Conservation (phyloP, 2,329 filamentous ascomycete species). For the Penicillium freii region DNA sequence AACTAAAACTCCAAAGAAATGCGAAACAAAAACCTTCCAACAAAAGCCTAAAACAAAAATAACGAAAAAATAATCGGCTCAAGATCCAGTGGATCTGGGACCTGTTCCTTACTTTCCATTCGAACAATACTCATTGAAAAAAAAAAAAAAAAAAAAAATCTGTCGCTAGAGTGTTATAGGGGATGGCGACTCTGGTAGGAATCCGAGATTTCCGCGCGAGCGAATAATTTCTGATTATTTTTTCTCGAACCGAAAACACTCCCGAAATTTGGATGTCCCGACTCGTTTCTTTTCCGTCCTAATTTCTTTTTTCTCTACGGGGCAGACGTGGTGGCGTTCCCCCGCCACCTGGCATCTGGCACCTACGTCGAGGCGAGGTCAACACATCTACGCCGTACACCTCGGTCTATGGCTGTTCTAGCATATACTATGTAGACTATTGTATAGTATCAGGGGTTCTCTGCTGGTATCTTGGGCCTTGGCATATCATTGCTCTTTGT, state of each 20-base stretch:
- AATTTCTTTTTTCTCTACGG: not conserved
- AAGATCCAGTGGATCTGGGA: not conserved
- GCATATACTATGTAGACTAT: not conserved
- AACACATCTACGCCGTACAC: not conserved
- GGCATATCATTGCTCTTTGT: not conserved
- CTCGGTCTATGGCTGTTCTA: not conserved
- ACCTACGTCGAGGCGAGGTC: slow-evolving; percentile 2
- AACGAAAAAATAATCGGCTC: not conserved
- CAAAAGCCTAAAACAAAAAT: not conserved
- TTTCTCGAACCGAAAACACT: not conserved
- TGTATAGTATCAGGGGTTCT: not conserved
- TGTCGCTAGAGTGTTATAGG: not conserved
- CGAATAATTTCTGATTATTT: not conserved
- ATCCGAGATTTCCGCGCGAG: not conserved
- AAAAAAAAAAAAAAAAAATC: not conserved
- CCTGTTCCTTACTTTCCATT: not conserved
- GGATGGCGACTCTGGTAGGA: not conserved
- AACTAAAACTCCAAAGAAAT: not conserved
- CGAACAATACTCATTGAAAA: not conserved
- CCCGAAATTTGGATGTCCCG: not conserved
- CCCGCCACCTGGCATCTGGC: not conserved
- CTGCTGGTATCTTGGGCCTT: not conserved
- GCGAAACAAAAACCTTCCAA: not conserved
- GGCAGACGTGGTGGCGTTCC: not conserved
- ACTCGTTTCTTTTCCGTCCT: not conserved